Evolutionary conservation across 306 rosid species (phyloP).

Genomic region (Lathyrus oleraceus): DNA sequence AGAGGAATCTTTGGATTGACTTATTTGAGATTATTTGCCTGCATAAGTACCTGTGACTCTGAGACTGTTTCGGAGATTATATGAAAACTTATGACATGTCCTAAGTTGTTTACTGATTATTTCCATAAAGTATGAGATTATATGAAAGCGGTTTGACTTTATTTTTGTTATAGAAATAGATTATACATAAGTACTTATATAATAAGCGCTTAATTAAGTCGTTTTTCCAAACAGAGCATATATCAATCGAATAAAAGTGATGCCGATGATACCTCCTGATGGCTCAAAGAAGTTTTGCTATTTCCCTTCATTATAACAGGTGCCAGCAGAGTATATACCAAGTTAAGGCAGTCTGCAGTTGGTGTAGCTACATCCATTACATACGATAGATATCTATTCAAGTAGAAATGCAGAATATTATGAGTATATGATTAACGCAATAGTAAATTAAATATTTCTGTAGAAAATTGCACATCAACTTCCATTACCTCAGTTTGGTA

Average conservation of each 20-base stretch:
- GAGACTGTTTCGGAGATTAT: too few species aligned
- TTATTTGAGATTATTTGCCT: too few species aligned
- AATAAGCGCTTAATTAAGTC: too few species aligned
- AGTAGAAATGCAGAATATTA: constrained; percentile 15
- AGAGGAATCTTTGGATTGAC: not conserved
- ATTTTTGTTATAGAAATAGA: not conserved
- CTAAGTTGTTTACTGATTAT: not conserved
- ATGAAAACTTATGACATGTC: not conserved
- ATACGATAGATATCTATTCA: constrained; percentile 77
- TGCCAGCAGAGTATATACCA: constrained; percentile 70
- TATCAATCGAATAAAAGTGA: constrained; percentile 7
- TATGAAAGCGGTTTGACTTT: not conserved
- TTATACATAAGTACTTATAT: not conserved
- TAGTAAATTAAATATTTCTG: constrained; percentile 25
- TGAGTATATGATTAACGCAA: constrained; percentile 12
- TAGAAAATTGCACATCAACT: constrained; percentile 21
- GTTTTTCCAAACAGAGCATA: not conserved
- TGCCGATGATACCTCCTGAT: constrained; percentile 77
- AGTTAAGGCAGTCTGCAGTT: constrained; percentile 89
- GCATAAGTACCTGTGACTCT: too few species aligned
- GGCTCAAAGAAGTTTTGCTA: constrained; percentile 80
- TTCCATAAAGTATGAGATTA: not conserved
- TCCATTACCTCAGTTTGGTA: constrained; percentile 78
- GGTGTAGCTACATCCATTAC: constrained; percentile 99
- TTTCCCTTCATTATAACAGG: constrained; percentile 86